phyloP scores from a whole-genome alignment of 192 early-diverging fungal genomes.

The Backusella tuberculispora region DNA sequence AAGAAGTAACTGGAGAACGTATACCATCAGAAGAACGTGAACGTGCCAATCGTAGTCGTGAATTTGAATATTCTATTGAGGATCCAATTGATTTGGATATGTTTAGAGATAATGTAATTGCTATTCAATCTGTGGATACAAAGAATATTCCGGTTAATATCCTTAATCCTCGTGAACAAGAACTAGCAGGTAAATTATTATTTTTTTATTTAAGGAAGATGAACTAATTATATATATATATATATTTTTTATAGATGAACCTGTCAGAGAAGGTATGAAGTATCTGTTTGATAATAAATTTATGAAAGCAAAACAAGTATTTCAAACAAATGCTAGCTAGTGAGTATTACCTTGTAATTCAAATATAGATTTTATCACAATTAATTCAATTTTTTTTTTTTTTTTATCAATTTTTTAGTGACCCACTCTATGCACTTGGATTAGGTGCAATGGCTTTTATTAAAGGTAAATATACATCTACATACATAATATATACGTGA shows the following conservation, averaged over 20 bases:
- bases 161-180: slow-evolving; percentile 39
- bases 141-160: slow-evolving; percentile 38
- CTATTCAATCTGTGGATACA: slow-evolving; percentile 23
- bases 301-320: slow-evolving; percentile 52
- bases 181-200: slow-evolving; percentile 36
- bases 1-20: neutral
- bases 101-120: slow-evolving; percentile 27
- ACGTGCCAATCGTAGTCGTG: slow-evolving; percentile 21
- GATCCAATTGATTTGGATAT: slow-evolving; percentile 29
- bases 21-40: slow-evolving; percentile 13
- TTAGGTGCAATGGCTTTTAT: slow-evolving; percentile 56
- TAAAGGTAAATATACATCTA: slow-evolving; percentile 45
- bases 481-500: neutral
- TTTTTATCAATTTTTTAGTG: slow-evolving; percentile 20
- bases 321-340: slow-evolving; percentile 50
- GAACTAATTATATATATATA: too few species aligned
- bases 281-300: slow-evolving; percentile 60
- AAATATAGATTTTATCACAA: neutral
- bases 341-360: slow-evolving; percentile 15
- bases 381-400: neutral
- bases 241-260: too few species aligned
- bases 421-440: slow-evolving; percentile 57
- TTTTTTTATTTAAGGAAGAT: too few species aligned
- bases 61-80: slow-evolving; percentile 32
- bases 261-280: slow-evolving; percentile 35